Conservation (phyloP, 192 early-diverging fungal genomes). For the Mortierella hygrophila region DNA sequence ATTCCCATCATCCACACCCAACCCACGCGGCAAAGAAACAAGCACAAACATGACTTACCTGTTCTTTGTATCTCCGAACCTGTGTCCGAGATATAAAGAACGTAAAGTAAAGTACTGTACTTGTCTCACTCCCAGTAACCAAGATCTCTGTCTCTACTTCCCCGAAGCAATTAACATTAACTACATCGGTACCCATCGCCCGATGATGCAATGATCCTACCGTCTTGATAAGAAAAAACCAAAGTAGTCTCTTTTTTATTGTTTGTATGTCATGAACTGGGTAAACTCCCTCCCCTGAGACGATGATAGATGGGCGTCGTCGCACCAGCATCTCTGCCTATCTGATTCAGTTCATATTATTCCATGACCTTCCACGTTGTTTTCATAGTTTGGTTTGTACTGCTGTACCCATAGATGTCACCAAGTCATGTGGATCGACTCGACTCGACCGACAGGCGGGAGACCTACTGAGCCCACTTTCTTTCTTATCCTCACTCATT, state of each 20-base stretch:
- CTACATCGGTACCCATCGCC: neutral
- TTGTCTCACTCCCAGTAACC: neutral
- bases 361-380: neutral
- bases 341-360: neutral
- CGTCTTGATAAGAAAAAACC: neutral
- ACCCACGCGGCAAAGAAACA: no score
- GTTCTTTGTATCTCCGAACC: no score
- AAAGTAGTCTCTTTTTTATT: neutral
- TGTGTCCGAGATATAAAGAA: no score
- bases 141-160: neutral
- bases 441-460: neutral
- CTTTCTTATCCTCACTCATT: neutral
- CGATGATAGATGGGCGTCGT: no score
- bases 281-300: neutral
- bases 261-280: neutral
- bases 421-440: slow-evolving; percentile 5
- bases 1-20: no score
- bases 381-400: neutral
- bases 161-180: neutral
- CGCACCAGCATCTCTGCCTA: neutral
- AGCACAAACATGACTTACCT: no score
- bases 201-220: neutral
- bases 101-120: no score
- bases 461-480: neutral
- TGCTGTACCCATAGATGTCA: neutral